phyloP scores from a whole-genome alignment of 2,329 filamentous ascomycete species.

The Nannizziopsis arthrosporioides region DNA sequence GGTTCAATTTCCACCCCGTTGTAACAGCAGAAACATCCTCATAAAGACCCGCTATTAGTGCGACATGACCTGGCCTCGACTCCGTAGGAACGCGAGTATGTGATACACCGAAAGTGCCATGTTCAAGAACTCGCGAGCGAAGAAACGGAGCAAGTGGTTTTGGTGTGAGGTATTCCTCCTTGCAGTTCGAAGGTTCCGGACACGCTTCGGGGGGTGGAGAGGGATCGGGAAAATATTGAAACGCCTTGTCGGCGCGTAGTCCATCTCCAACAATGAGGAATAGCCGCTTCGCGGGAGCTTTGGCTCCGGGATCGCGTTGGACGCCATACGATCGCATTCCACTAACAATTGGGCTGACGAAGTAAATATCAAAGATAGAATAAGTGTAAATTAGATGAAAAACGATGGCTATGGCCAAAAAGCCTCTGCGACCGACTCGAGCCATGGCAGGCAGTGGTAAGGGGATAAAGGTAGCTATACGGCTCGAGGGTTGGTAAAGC shows the following conservation, averaged over 20 bases:
- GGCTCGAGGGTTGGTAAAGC: background rate
- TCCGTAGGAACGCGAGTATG: slow-evolving; percentile 96
- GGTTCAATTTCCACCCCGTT: slow-evolving; percentile 97
- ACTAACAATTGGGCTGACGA: slow-evolving; percentile 91
- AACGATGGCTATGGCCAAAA: slow-evolving; percentile 74
- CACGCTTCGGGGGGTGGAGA: slow-evolving; percentile 41
- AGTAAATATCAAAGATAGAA: slow-evolving; percentile 98
- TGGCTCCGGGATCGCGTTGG: slow-evolving; percentile 46
- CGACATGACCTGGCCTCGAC: slow-evolving; percentile 90
- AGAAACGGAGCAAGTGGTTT: slow-evolving; percentile 82
- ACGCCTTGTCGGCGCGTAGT: slow-evolving; percentile 91
- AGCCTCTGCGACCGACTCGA: slow-evolving; percentile 60
- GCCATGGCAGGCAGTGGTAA: slow-evolving; percentile 28
- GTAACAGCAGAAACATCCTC: slow-evolving; percentile 96
- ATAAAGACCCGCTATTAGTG: slow-evolving; percentile 89
- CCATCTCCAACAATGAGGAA: slow-evolving; percentile 96
- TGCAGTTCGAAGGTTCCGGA: slow-evolving; percentile 37
- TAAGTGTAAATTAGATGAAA: slow-evolving; percentile 91
- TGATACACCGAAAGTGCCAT: slow-evolving; percentile 93
- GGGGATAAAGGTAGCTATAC: background rate
- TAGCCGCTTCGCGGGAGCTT: slow-evolving; percentile 76
- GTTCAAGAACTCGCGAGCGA: slow-evolving; percentile 72
- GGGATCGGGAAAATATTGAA: slow-evolving; percentile 84
- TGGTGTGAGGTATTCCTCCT: slow-evolving; percentile 54
- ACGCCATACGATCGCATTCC: slow-evolving; percentile 78